phyloP scores from a whole-genome alignment of 208 protist species.

The Phytomonas sp. region DNA sequence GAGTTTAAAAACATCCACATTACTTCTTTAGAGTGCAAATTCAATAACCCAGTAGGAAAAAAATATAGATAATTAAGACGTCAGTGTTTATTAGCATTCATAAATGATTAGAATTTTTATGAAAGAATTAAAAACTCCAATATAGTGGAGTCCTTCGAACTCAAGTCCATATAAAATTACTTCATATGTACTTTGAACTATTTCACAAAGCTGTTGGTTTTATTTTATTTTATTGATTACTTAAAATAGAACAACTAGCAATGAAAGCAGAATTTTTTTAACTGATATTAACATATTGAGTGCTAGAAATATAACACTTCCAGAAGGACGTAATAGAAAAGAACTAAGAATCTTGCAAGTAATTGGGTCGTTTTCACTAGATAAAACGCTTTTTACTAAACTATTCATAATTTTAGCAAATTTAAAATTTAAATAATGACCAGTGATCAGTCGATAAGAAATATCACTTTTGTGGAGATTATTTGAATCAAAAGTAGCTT shows the following conservation, averaged over 20 bases:
- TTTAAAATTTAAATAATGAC: background rate
- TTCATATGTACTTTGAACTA: no score
- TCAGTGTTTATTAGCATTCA: background rate
- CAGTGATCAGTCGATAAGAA: no score
- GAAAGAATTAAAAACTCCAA: background rate
- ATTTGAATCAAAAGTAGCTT: background rate
- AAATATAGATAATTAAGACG: slow-evolving; percentile 11
- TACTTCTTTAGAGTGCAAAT: background rate
- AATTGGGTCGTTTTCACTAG: background rate
- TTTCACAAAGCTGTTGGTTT: background rate
- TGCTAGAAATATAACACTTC: background rate
- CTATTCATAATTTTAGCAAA: background rate
- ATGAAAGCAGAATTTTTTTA: background rate
- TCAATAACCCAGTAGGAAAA: slow-evolving; percentile 7
- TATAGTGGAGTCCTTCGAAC: no score
- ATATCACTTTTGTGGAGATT: no score
- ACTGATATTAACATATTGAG: background rate
- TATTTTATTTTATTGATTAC: background rate
- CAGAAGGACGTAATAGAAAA: background rate
- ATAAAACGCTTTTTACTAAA: background rate
- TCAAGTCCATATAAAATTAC: no score
- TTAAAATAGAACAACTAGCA: background rate
- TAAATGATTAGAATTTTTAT: background rate
- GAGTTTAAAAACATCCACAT: background rate
- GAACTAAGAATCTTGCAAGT: background rate